phyloP scores from a whole-genome alignment of 2,329 filamentous ascomycete species.

The Cercospora citrullina region DNA sequence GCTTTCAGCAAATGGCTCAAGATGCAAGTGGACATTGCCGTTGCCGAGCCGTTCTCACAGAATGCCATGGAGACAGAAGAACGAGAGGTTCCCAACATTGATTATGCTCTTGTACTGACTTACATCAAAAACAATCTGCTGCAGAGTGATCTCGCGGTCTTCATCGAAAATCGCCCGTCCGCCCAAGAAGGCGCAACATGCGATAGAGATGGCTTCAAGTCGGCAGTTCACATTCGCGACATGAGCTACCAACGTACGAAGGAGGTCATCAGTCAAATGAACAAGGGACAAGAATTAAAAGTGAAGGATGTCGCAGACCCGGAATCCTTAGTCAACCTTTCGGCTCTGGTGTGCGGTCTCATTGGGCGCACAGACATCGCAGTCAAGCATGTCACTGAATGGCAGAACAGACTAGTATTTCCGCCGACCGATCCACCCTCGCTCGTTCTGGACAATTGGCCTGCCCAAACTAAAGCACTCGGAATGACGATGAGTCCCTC shows the following conservation, averaged over 20 bases:
- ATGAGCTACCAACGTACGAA: slow-evolving; percentile 29
- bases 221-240: slow-evolving; percentile 21
- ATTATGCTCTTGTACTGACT: slow-evolving; percentile 68
- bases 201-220: slow-evolving; percentile 26
- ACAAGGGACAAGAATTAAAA: slow-evolving; percentile 16
- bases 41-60: slow-evolving; percentile 60
- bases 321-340: slow-evolving; percentile 31
- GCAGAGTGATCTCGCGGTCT: slow-evolving; percentile 32
- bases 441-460: slow-evolving; percentile 4
- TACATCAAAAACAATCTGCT: slow-evolving; percentile 69
- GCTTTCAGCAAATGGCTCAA: slow-evolving; percentile 83
- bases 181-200: slow-evolving; percentile 40
- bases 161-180: slow-evolving; percentile 41
- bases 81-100: slow-evolving; percentile 70
- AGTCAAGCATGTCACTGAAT: slow-evolving; percentile 44
- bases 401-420: slow-evolving; percentile 42
- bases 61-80: slow-evolving; percentile 71
- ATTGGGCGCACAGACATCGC: slow-evolving; percentile 26
- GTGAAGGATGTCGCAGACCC: slow-evolving; percentile 25
- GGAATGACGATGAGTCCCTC: slow-evolving; percentile 19
- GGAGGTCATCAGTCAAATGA: slow-evolving; percentile 21
- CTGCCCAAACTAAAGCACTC: background rate
- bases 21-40: slow-evolving; percentile 76
- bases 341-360: slow-evolving; percentile 30
- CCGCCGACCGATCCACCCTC: slow-evolving; percentile 19